Percentiles rank a stretch among this genome's conserved stretches.
These are phyloP conservation scores for Geotrichum citri-aurantii DNA, from an alignment of 1,139 yeast species.

Conservation along the genomic window DNA sequence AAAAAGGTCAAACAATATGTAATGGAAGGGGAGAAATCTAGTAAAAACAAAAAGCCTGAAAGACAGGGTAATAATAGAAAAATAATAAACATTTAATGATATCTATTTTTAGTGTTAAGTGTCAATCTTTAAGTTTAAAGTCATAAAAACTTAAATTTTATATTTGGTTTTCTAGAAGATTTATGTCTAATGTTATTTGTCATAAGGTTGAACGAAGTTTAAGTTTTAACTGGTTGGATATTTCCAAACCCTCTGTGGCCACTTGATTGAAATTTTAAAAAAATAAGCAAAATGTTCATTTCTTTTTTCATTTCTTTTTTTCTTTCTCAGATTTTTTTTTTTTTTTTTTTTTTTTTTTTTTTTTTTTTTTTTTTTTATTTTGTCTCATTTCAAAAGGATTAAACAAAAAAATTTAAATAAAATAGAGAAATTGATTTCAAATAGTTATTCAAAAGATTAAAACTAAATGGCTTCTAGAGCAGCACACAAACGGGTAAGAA, in stretches of 20 bases:
- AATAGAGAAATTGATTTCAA: too few relatives aligned
- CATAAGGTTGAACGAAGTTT: too few relatives aligned
- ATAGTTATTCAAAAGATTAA: too few relatives aligned
- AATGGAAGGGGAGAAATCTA: background rate
- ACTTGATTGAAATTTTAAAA: background rate
- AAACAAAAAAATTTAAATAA: too few relatives aligned
- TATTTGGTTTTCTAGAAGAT: too few relatives aligned
- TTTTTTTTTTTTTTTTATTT: too few relatives aligned
- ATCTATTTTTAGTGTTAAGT: background rate
- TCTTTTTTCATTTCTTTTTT: too few relatives aligned
- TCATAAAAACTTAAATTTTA: background rate
- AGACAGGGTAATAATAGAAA: background rate
- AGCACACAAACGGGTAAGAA: slow-evolving; percentile 34
- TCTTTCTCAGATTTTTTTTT: background rate
- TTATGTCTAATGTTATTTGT: too few relatives aligned
- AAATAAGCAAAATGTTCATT: too few relatives aligned
- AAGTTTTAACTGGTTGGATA: too few relatives aligned
- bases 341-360: too few relatives aligned
- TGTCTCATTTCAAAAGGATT: background rate
- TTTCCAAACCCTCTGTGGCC: background rate
- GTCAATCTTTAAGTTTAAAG: background rate
- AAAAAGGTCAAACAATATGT: background rate
- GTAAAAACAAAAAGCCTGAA: background rate
- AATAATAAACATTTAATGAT: background rate
- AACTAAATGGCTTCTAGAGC: slow-evolving; percentile 34